Conservation (phyloP, 768 basidiomycete genomes). For the Gyrodon lividus region DNA sequence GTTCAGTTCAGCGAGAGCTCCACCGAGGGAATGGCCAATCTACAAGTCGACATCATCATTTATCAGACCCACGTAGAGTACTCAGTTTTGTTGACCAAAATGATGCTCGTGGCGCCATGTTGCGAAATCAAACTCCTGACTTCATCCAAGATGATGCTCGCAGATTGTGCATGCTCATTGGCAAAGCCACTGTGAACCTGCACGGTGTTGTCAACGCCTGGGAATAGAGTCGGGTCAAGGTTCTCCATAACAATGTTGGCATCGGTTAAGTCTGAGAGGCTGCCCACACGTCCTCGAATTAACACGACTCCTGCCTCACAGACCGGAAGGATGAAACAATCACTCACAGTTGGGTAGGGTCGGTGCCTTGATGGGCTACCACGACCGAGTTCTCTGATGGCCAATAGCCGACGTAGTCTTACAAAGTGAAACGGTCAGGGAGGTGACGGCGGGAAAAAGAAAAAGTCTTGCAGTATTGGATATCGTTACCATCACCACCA, state of each 20-base stretch:
- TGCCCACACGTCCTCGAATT: constrained; percentile 17
- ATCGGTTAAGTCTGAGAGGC: constrained; percentile 53
- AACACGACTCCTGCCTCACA: neutral
- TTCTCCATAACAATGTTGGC: constrained; percentile 37
- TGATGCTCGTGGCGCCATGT: constrained; percentile 40
- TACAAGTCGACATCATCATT: neutral
- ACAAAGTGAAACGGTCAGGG: neutral
- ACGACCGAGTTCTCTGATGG: constrained; percentile 48
- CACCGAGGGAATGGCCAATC: constrained; percentile 54
- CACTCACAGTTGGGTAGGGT: constrained; percentile 51
- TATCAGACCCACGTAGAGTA: neutral
- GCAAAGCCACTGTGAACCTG: constrained; percentile 56
- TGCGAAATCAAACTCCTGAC: constrained; percentile 40
- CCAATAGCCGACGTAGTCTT: constrained; percentile 60
- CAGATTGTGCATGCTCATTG: constrained; percentile 48
- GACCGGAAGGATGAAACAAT: neutral
- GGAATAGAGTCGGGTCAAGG: constrained; percentile 51
- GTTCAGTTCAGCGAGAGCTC: constrained; percentile 51
- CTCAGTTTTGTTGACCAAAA: constrained; percentile 33
- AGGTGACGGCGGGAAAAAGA: neutral
- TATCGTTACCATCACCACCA: constrained; percentile 50
- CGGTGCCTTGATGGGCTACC: constrained; percentile 63
- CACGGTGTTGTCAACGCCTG: constrained; percentile 45
- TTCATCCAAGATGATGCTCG: constrained; percentile 42
- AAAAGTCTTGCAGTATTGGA: constrained; percentile 45